Percentiles rank a stretch among this genome's conserved stretches.
Conservation (phyloP, 2,329 filamentous ascomycete species). For the Colletotrichum caudatum region DNA sequence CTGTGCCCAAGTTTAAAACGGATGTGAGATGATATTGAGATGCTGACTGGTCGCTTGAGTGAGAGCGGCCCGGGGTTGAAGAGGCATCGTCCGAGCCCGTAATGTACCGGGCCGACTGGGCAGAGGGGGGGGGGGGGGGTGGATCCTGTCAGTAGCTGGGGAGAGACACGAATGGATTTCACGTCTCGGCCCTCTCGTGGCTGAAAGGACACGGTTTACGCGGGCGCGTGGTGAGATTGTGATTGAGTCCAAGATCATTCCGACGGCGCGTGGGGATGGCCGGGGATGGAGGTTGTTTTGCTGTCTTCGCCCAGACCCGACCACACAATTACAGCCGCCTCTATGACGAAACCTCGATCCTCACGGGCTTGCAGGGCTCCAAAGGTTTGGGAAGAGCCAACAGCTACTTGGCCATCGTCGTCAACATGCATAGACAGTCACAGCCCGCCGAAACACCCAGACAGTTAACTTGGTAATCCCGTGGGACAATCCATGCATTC, state of each 20-base stretch:
- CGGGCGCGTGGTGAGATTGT: not conserved
- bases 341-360: not conserved
- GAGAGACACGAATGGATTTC: not conserved
- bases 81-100: too few species aligned
- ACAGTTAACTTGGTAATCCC: constrained; percentile 39
- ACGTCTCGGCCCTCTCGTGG: not conserved
- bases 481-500: constrained; percentile 45
- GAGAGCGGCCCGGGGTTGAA: too few species aligned
- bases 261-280: too few species aligned
- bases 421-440: not conserved
- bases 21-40: too few species aligned
- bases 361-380: not conserved
- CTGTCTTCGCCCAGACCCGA: too few species aligned
- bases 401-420: not conserved
- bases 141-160: too few species aligned
- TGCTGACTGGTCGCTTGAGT: too few species aligned
- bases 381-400: too few species aligned
- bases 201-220: not conserved
- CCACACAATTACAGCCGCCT: not conserved
- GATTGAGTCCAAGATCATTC: not conserved
- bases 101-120: not conserved
- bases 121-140: not conserved
- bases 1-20: too few species aligned
- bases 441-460: not conserved
- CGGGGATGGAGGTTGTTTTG: too few species aligned